Conservation (phyloP, 1,139 yeast genomes). For the Hanseniaspora gamundiae region DNA sequence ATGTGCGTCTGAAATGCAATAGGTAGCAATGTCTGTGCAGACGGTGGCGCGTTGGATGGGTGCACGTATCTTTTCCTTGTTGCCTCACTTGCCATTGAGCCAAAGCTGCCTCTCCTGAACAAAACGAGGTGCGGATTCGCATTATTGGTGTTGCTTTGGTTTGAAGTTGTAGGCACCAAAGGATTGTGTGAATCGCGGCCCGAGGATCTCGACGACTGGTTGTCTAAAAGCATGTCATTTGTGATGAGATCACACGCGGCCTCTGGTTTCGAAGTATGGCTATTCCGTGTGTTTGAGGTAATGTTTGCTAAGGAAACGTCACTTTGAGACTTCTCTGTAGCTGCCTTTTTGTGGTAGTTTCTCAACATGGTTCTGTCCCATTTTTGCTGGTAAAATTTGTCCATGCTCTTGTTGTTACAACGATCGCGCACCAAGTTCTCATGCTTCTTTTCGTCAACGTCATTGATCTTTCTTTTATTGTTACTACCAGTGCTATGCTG, state of each 20-base stretch:
- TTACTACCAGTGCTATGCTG: not conserved
- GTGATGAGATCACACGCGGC: not conserved
- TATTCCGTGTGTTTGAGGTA: not conserved
- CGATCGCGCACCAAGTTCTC: conserved; percentile 1
- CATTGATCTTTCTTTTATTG: not conserved
- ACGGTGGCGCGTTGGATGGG: conserved; percentile 40
- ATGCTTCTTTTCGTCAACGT: not conserved
- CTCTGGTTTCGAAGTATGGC: not conserved
- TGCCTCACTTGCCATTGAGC: conserved; percentile 27
- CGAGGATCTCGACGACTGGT: not conserved
- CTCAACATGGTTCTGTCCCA: conserved; percentile 5
- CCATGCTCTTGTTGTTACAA: conserved; percentile 2
- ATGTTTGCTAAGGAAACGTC: not conserved
- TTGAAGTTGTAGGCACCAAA: not conserved
- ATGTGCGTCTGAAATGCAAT: conserved; percentile 43
- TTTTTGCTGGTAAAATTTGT: conserved; percentile 5
- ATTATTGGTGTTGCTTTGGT: not conserved
- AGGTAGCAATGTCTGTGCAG: conserved; percentile 39
- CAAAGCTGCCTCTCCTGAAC: conserved; percentile 24
- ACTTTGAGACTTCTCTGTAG: not conserved
- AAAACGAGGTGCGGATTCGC: not conserved
- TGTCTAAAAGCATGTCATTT: not conserved
- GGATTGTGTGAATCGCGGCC: not conserved
- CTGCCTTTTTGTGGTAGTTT: conserved; percentile 1
- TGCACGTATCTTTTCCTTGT: conserved; percentile 25